Conservation (phyloP, 495 filamentous ascomycete species). For the Aspergillus conjunctus region DNA sequence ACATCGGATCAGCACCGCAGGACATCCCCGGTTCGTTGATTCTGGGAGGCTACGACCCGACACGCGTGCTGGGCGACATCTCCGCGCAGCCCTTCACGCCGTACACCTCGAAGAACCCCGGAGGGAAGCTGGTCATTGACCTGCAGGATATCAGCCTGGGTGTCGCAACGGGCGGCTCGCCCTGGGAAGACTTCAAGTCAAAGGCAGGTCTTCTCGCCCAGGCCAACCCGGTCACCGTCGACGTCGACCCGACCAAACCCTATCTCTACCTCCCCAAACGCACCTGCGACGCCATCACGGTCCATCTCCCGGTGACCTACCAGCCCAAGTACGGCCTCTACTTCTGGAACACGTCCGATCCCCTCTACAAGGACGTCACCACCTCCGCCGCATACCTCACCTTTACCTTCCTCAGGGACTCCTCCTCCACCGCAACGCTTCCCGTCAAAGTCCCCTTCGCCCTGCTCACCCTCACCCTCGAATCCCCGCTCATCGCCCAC, state of each 20-base stretch:
- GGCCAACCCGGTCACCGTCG: slow-evolving; percentile 24
- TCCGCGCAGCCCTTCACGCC: slow-evolving; percentile 20
- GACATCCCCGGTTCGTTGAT: slow-evolving; percentile 45
- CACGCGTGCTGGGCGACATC: slow-evolving; percentile 37
- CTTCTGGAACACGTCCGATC: slow-evolving; percentile 50
- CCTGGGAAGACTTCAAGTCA: slow-evolving; percentile 37
- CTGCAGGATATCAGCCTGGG: slow-evolving; percentile 47
- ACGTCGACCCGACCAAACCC: slow-evolving; percentile 43
- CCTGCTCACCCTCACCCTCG: slow-evolving; percentile 55
- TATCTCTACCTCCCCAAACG: slow-evolving; percentile 52
- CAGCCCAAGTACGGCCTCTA: slow-evolving; percentile 45
- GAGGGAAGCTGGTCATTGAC: slow-evolving; percentile 30
- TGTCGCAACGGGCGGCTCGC: slow-evolving; percentile 44
- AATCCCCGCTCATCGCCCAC: slow-evolving; percentile 44
- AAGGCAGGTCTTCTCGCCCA: slow-evolving; percentile 38
- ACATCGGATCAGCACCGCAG: slow-evolving; percentile 51
- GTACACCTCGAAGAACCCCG: neutral
- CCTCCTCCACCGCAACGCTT: slow-evolving; percentile 32
- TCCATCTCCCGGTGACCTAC: slow-evolving; percentile 48
- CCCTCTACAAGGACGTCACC: slow-evolving; percentile 45
- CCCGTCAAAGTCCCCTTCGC: slow-evolving; percentile 57
- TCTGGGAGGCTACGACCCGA: slow-evolving; percentile 56
- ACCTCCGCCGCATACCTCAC: slow-evolving; percentile 50
- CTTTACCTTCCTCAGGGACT: slow-evolving; percentile 48
- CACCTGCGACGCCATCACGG: slow-evolving; percentile 53